phyloP scores from a whole-genome alignment of 768 basidiomycete genomes.

The Mycena pura region DNA sequence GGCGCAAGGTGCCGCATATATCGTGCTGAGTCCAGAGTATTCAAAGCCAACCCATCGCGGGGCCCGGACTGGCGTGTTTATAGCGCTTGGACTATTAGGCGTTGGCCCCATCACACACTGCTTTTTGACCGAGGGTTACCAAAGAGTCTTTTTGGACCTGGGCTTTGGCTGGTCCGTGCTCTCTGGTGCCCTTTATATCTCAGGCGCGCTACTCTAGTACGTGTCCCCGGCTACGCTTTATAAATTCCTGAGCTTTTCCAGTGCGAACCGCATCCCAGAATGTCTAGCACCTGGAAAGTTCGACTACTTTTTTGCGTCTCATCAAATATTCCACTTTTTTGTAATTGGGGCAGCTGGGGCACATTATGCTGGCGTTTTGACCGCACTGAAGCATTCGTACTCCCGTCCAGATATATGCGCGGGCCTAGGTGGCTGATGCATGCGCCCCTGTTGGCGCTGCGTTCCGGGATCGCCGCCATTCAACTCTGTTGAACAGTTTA shows the following conservation, averaged over 20 bases:
- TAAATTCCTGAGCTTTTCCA: constrained; percentile 40
- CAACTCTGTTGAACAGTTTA: constrained; percentile 5
- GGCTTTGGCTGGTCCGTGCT: constrained; percentile 74
- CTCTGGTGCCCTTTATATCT: constrained; percentile 78
- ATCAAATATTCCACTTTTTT: constrained; percentile 89
- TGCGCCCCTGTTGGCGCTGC: constrained; percentile 13
- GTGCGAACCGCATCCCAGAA: constrained; percentile 86
- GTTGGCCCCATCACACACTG: constrained; percentile 75
- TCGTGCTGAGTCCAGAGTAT: constrained; percentile 82
- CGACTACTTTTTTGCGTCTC: constrained; percentile 80
- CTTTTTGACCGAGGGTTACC: constrained; percentile 61
- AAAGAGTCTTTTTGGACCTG: constrained; percentile 62
- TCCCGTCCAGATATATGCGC: constrained; percentile 38
- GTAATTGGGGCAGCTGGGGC: constrained; percentile 76
- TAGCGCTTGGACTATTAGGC: constrained; percentile 75
- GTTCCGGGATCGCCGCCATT: constrained; percentile 10
- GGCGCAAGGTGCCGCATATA: constrained; percentile 64
- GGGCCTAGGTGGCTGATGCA: constrained; percentile 13
- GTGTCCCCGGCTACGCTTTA: constrained; percentile 40
- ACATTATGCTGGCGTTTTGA: constrained; percentile 66
- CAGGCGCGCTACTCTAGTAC: constrained; percentile 84
- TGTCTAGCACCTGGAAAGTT: constrained; percentile 76
- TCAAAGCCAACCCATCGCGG: constrained; percentile 76
- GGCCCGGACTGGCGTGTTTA: constrained; percentile 80
- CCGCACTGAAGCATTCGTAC: constrained; percentile 68